These are phyloP conservation scores for Aphanomyces euteiches DNA, from an alignment of 352 stramenopile species.

Conservation along the genomic window DNA sequence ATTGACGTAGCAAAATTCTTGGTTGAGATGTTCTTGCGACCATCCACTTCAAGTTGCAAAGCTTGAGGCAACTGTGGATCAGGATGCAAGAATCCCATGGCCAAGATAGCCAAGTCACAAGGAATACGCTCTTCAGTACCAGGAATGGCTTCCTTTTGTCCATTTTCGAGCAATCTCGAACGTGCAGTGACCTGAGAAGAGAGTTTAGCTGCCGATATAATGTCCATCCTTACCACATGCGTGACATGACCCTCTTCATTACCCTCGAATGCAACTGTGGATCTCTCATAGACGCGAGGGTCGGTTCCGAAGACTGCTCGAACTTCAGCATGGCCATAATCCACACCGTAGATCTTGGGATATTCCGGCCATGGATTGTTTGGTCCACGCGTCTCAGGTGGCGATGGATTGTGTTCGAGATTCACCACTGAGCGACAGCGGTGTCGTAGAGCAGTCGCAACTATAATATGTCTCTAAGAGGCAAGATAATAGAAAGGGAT, in stretches of 20 bases:
- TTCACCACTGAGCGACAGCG: constrained; percentile 96
- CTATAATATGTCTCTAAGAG: constrained; percentile 12
- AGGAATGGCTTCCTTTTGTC: constrained; percentile 56
- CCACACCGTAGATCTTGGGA: constrained; percentile 95
- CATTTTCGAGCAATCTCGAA: constrained; percentile 61
- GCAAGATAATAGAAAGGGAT: constrained; percentile 13
- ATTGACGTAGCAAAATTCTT: constrained; percentile 40
- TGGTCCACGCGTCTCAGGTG: constrained; percentile 84
- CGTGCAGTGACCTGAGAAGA: constrained; percentile 31
- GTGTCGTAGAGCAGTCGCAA: constrained; percentile 96
- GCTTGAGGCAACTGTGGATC: constrained; percentile 89
- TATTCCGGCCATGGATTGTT: constrained; percentile 97
- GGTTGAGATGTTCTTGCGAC: constrained; percentile 89
- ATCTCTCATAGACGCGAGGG: constrained; percentile 70
- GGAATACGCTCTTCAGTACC: constrained; percentile 92
- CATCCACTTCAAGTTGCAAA: constrained; percentile 89
- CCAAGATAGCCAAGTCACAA: constrained; percentile 92
- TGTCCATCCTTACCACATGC: constrained; percentile 57
- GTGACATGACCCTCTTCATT: constrained; percentile 73
- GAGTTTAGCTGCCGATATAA: constrained; percentile 40
- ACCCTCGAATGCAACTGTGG: constrained; percentile 75
- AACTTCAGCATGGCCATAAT: constrained; percentile 97
- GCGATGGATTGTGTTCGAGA: constrained; percentile 94
- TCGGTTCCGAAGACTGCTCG: constrained; percentile 89
- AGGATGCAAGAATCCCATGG: constrained; percentile 96